Evolutionary conservation across 768 basidiomycete genomes (phyloP), one percentile per base, ranked within the genome.

Genomic region (Phylloporus sp.): DNA sequence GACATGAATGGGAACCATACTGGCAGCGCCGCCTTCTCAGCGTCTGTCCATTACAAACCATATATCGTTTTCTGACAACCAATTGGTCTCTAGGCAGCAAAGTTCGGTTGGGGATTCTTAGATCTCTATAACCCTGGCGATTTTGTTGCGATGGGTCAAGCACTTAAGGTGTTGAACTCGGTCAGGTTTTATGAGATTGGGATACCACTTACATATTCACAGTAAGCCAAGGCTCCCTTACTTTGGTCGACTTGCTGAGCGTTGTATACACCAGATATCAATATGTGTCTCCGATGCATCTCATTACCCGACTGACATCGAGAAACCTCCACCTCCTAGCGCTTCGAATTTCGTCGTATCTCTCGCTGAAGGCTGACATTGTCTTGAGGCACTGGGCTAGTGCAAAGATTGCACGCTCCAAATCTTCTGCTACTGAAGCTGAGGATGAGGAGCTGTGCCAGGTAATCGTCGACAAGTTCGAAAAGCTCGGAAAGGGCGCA

Each of bases 361-460:
- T 98, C 27, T 79, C 80, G 15, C 75, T 98, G 40, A 87, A 89
- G 46, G 88, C 93, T 1, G 88, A 94, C 56, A 79, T 82, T 0
- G 93, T 98, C 1, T 73, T 99, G 36, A 90, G 86, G 56, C 95
- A 98, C 64, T 99, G 97, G 97, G 97, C 97, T 1, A 85, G 84
- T 53, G 87, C 91, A 2, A 95, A 97, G 69, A 97, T 99, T 51
- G 68, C 82, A 43, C 81, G 80, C 15, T 84, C 91, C 11, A 82
- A 82, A 54, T 75, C 86, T 0, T 74, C 81, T 0, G 69, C 80
- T 1, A 84, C 84, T 12, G 71, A 83, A 12, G 72, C 72, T 18
- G 85, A 81, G 20, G 94, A 97, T 58, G 86, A 86, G 32, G 85
- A 84, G 38, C 75, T 95, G 11, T 94, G 92, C 63, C 75, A 75